These are phyloP conservation scores for Urochloa ruziziensis DNA, from an alignment of 176 grass and related monocot genomes.

Conservation along the genomic window DNA sequence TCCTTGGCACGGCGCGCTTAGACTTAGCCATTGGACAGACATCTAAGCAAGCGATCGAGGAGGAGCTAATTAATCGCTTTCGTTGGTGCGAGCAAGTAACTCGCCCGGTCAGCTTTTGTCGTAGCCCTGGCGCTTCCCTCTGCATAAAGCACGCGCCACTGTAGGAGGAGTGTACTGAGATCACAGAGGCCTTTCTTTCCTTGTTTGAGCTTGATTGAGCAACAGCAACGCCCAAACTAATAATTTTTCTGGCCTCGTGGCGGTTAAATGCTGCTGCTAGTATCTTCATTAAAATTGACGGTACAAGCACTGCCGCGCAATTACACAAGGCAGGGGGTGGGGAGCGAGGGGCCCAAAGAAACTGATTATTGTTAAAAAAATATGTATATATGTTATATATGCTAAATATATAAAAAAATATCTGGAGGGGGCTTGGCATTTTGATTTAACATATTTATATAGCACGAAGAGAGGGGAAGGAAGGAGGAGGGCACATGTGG, in stretches of 20 bases:
- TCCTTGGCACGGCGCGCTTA: constrained; percentile 4
- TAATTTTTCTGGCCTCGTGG: not conserved
- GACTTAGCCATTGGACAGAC: not conserved
- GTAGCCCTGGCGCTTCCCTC: not conserved
- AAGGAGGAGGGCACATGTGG: not conserved
- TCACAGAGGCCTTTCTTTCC: not conserved
- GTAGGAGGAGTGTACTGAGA: not conserved
- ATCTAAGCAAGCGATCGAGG: too few relatives aligned
- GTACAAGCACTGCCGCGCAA: not conserved
- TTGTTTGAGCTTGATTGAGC: not conserved
- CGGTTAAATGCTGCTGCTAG: not conserved
- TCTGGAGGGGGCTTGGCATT: too few relatives aligned
- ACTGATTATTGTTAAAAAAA: too few relatives aligned
- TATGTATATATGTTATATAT: not conserved
- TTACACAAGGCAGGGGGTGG: too few relatives aligned
- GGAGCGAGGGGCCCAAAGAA: too few relatives aligned
- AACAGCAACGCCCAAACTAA: not conserved
- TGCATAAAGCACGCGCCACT: not conserved
- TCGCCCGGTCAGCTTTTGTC: constrained; percentile 6
- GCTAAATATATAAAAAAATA: too few relatives aligned
- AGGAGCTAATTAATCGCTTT: too few relatives aligned
- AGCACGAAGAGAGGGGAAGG: not conserved
- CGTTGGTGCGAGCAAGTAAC: not conserved
- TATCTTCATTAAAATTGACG: not conserved
- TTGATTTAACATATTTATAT: too few relatives aligned